Evolutionary conservation across 208 protist species (phyloP).

Genomic region (Leishmania tarentolae): DNA sequence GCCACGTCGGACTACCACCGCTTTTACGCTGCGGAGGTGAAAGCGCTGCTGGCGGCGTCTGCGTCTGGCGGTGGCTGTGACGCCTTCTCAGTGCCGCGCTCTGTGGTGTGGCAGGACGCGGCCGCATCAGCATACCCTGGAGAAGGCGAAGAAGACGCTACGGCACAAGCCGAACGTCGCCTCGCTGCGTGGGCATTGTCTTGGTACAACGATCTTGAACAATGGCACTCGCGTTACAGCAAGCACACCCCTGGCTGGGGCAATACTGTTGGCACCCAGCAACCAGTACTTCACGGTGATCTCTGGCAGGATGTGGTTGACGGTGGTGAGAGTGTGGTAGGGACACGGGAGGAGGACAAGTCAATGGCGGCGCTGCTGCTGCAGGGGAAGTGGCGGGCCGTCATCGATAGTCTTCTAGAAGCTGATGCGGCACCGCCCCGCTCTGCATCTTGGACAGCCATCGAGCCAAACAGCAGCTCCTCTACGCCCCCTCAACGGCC

Average conservation of each 20-base stretch:
- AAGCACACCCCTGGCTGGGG: background rate
- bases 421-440: too few relatives aligned
- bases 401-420: background rate
- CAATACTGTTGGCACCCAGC: background rate
- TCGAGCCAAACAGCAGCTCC: background rate
- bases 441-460: background rate
- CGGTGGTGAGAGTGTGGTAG: background rate
- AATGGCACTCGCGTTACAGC: background rate
- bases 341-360: background rate
- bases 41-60: background rate
- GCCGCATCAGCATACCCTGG: background rate
- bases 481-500: background rate
- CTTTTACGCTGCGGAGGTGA: conserved; percentile 1
- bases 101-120: conserved; percentile 9
- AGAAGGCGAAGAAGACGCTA: conserved; percentile 2
- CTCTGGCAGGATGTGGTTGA: background rate
- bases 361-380: conserved; percentile 18
- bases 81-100: background rate
- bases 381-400: conserved; percentile 5
- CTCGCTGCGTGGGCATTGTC: conserved; percentile 10
- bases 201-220: conserved; percentile 4
- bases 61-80: background rate
- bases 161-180: conserved; percentile 12
- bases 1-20: conserved; percentile 12
- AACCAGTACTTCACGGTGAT: background rate